Conservation (phyloP, 805 yeast species). For the Metschnikowia cerradonensis region DNA sequence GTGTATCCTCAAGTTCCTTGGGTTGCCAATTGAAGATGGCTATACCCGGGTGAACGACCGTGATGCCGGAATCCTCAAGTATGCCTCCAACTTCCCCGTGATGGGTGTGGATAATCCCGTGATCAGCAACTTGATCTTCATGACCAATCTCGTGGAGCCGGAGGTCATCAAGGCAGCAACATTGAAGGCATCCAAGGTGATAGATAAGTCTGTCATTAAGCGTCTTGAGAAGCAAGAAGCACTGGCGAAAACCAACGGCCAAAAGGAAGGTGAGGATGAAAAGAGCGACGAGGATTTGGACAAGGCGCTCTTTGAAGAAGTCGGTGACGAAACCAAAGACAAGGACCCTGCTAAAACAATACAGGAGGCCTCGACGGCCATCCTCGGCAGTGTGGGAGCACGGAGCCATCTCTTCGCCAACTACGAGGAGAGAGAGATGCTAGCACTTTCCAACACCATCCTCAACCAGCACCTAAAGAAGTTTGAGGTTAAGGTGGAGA, state of each 20-base stretch:
- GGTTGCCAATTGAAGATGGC: constrained; percentile 76
- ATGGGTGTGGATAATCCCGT: constrained; percentile 89
- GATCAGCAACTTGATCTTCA: constrained; percentile 83
- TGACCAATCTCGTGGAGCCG: constrained; percentile 81
- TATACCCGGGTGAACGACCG: constrained; percentile 51
- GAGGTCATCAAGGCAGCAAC: constrained; percentile 84
- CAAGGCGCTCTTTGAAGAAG: constrained; percentile 9
- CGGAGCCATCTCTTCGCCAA: constrained; percentile 76
- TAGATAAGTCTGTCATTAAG: constrained; percentile 25
- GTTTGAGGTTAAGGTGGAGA: constrained; percentile 58
- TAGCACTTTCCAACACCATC: constrained; percentile 51
- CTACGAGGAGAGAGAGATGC: constrained; percentile 76
- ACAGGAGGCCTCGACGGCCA: constrained; percentile 61
- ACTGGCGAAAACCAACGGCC: not conserved
- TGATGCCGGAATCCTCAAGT: constrained; percentile 63
- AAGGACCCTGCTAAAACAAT: constrained; percentile 23
- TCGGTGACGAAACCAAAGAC: constrained; percentile 2
- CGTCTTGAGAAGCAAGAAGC: constrained; percentile 5
- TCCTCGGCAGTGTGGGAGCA: constrained; percentile 74
- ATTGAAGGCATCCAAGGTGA: constrained; percentile 49
- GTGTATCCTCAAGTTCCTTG: constrained; percentile 74
- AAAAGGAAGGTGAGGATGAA: constrained; percentile 2
- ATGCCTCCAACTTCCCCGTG: constrained; percentile 79
- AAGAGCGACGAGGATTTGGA: not conserved
- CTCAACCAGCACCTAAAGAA: constrained; percentile 61